These are phyloP conservation scores for Colletotrichum sp. DNA, from an alignment of 2,329 filamentous ascomycete species.

Conservation along the genomic window DNA sequence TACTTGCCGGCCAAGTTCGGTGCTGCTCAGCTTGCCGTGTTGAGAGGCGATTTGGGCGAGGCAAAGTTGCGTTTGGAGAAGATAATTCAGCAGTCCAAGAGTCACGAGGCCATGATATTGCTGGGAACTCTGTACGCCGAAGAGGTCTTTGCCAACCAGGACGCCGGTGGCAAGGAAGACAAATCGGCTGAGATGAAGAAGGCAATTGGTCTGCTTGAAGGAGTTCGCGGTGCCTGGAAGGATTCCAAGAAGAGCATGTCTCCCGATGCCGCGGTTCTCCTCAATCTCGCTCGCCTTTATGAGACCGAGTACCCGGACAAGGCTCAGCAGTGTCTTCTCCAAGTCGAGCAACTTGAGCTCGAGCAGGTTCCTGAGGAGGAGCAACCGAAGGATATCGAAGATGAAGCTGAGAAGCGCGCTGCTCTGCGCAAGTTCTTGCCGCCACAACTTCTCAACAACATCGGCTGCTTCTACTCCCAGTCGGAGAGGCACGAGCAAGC, in stretches of 20 bases:
- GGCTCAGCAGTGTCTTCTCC: constrained; percentile 87
- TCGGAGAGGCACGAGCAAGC: constrained; percentile 81
- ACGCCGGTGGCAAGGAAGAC: constrained; percentile 78
- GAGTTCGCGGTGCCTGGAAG: constrained; percentile 87
- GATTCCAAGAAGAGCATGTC: constrained; percentile 84
- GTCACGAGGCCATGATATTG: constrained; percentile 87
- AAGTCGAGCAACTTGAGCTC: constrained; percentile 90
- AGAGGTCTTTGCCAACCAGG: constrained; percentile 84
- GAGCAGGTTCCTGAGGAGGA: constrained; percentile 78
- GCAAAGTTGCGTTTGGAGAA: constrained; percentile 95
- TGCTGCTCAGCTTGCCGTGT: constrained; percentile 84
- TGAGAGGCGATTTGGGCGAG: constrained; percentile 84
- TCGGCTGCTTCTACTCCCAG: constrained; percentile 94
- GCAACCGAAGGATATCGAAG: constrained; percentile 57
- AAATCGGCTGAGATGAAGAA: constrained; percentile 86
- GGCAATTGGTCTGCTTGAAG: constrained; percentile 83
- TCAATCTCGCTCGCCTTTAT: constrained; percentile 92
- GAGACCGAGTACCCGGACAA: constrained; percentile 87
- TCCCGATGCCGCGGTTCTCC: constrained; percentile 84
- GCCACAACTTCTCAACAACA: constrained; percentile 94
- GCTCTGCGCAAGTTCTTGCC: constrained; percentile 79
- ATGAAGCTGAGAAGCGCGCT: constrained; percentile 64
- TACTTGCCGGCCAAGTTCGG: constrained; percentile 96
- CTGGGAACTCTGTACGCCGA: constrained; percentile 93
- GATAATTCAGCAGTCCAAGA: constrained; percentile 85